These are phyloP conservation scores for Ustilago trichophora DNA, from an alignment of 1,284 basidiomycete species.

Conservation along the genomic window DNA sequence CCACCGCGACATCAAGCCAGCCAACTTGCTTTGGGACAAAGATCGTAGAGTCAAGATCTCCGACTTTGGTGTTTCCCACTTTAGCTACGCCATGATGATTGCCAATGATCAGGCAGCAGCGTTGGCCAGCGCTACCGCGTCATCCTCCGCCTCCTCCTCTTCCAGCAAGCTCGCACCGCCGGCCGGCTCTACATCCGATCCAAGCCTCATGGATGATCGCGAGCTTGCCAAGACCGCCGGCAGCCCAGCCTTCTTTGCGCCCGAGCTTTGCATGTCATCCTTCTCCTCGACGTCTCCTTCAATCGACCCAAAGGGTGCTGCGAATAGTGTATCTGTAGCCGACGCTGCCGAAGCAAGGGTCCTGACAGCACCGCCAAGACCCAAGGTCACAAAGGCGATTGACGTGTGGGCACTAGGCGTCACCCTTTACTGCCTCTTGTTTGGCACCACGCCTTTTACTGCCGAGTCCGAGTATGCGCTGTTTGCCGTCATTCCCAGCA, in stretches of 20 bases:
- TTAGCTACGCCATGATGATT: conserved; percentile 76
- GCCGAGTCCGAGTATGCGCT: conserved; percentile 78
- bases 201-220: conserved; percentile 78
- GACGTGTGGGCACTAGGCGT: conserved; percentile 99
- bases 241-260: conserved; percentile 96
- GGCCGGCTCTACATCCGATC: conserved; percentile 56
- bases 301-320: conserved; percentile 15
- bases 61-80: conserved; percentile 96
- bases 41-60: conserved; percentile 91
- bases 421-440: conserved; percentile 92
- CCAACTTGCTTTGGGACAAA: conserved; percentile 90
- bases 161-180: conserved; percentile 8
- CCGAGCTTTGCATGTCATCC: conserved; percentile 78
- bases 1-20: conserved; percentile 98
- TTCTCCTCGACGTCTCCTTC: conserved; percentile 48
- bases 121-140: not conserved
- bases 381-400: conserved; percentile 83
- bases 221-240: conserved; percentile 93
- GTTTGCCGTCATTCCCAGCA: conserved; percentile 83
- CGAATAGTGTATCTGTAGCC: not conserved
- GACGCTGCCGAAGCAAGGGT: conserved; percentile 8
- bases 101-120: conserved; percentile 41
- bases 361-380: conserved; percentile 3
- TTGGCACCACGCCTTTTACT: conserved; percentile 80
- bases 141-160: conserved; percentile 14